Conservation (phyloP, 2,329 filamentous ascomycete genomes). For the Dothistroma septosporum region DNA sequence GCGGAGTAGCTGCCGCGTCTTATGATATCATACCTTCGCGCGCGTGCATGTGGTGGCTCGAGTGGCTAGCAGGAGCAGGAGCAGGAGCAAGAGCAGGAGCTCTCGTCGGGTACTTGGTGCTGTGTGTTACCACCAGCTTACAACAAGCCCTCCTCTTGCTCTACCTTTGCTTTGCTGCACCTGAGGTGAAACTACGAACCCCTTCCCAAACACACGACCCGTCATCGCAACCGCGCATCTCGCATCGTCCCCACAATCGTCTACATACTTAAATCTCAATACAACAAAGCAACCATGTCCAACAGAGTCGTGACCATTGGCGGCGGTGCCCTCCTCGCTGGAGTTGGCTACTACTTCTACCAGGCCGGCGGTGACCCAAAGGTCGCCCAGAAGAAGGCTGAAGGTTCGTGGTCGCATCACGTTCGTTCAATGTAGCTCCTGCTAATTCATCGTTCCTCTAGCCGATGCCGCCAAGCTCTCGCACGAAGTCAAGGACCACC, state of each 20-base stretch:
- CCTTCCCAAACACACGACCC: not conserved
- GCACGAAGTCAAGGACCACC: slow-evolving; percentile 60
- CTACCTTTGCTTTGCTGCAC: not conserved
- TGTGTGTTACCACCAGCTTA: not conserved
- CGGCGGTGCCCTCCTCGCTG: slow-evolving; percentile 60
- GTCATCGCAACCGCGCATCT: not conserved
- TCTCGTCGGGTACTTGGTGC: not conserved
- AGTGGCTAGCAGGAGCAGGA: not conserved
- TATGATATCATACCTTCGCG: not conserved
- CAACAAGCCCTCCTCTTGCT: not conserved
- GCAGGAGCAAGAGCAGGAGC: not conserved
- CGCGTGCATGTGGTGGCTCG: not conserved
- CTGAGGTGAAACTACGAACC: not conserved
- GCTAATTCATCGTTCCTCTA: slow-evolving; percentile 37
- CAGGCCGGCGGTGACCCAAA: slow-evolving; percentile 74
- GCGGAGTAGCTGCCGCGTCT: not conserved
- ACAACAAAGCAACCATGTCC: slow-evolving; percentile 21
- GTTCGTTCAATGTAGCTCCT: not conserved
- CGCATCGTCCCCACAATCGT: not conserved
- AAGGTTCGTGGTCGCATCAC: slow-evolving; percentile 57
- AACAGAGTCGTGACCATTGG: slow-evolving; percentile 21
- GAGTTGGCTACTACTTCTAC: slow-evolving; percentile 88
- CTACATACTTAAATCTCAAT: not conserved
- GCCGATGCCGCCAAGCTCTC: slow-evolving; percentile 72
- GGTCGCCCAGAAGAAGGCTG: slow-evolving; percentile 78